Base-by-base conservation (phyloP, 495 filamentous ascomycete genomes). In the Cenococcum geophilum region DNA sequence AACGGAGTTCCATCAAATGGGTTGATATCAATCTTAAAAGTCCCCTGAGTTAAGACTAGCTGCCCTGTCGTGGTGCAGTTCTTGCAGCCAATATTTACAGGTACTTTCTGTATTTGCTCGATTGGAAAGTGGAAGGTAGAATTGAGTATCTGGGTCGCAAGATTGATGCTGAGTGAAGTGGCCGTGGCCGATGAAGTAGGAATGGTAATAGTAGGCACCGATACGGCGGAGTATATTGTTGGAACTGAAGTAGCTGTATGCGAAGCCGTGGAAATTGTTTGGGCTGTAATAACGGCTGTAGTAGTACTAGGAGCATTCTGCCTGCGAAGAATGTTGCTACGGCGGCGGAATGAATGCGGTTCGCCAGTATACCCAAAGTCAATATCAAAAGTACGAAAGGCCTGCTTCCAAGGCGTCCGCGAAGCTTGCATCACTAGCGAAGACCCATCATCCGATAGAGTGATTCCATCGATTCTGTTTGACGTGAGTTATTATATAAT, bases 331-430 rank as follows among this genome's bases (percentile, higher is more conserved):
- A 64, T 59, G 48, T 58, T 42, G 5, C 35, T 14, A 40, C 61
- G 62, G 6, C 58, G 58, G n/a, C 65, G 65, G 16, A 55, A 57
- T 9, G 58, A 32, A 32, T 68, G 65, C 4, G 32, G 18, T 14
- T 64, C 59, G 4, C 47, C 59, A 45, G 65, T 68, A 40, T 68
- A 50, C 12, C 65, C 65, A 57, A 68, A 64, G 32, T 60, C 61
- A 18, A 68, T 65, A 11, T 68, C 52, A 45, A 64, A 57, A 2
- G 21, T 50, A 1, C 25, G 18, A 52, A 68, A 68, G 16, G 65
- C 58, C 10, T 56, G 36, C 34, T 65, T 63, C 53, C 52, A 68
- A 20, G 48, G 23, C 4, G 50, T 35, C 40, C 62, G 25, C 20
- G 34, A 40, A n/a, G 64, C 55, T 22, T 54, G 58, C 6, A 68